phyloP scores from a whole-genome alignment of 352 stramenopile genomes.

The Pythium chondricola region DNA sequence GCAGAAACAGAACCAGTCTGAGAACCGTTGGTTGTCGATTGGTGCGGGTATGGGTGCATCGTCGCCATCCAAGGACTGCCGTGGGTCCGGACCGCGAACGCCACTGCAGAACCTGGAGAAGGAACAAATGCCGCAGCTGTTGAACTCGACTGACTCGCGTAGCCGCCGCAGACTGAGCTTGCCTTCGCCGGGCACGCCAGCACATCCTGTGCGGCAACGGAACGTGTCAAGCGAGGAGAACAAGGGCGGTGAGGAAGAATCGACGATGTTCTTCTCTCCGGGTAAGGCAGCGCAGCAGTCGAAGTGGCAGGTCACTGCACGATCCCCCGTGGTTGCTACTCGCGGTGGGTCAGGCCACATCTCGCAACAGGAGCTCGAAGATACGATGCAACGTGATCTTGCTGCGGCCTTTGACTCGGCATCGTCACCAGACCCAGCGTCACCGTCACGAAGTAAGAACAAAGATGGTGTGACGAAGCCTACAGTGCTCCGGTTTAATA shows the following conservation, averaged over 20 bases:
- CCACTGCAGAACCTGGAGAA: conserved; percentile 14
- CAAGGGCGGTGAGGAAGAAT: conserved; percentile 11
- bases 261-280: conserved; percentile 55
- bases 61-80: conserved; percentile 12
- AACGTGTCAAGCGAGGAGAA: conserved; percentile 30
- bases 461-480: neutral
- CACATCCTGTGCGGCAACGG: conserved; percentile 27
- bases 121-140: conserved; percentile 13
- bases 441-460: neutral
- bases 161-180: conserved; percentile 36
- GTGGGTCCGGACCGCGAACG: conserved; percentile 5
- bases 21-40: conserved; percentile 28
- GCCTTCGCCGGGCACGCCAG: conserved; percentile 36
- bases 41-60: conserved; percentile 1
- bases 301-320: conserved; percentile 54
- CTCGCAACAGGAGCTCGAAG: conserved; percentile 38
- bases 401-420: conserved; percentile 32
- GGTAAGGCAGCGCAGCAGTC: conserved; percentile 18
- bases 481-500: conserved; percentile 11
- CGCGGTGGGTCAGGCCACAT: too few relatives aligned
- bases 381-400: conserved; percentile 60
- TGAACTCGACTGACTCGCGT: conserved; percentile 3
- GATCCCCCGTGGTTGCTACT: conserved; percentile 39
- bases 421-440: conserved; percentile 6
- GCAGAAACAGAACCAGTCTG: conserved; percentile 32